phyloP scores from a whole-genome alignment of 2,329 filamentous ascomycete genomes.

The Fusarium veterinarium region DNA sequence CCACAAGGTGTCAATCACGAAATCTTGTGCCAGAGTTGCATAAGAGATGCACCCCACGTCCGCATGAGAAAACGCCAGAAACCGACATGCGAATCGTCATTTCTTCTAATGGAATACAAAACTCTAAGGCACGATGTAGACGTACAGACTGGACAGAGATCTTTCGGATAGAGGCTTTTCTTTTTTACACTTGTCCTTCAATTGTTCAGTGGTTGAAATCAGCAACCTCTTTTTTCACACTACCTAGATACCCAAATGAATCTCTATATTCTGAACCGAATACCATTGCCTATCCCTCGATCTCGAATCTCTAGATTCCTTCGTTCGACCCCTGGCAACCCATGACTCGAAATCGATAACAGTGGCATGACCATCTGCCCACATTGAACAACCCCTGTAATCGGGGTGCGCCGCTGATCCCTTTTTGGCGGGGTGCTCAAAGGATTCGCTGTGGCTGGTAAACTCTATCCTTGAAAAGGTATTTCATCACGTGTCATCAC shows the following conservation, averaged over 20 bases:
- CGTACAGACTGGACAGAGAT: background rate
- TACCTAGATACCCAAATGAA: constrained; percentile 38
- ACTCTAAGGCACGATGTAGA: background rate
- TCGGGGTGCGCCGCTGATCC: constrained; percentile 36
- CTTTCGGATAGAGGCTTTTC: background rate
- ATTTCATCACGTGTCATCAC: background rate
- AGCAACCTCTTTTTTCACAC: constrained; percentile 1
- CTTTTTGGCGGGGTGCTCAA: constrained; percentile 6
- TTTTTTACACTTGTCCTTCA: constrained; percentile 2
- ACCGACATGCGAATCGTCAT: constrained; percentile 1
- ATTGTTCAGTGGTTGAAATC: constrained; percentile 16
- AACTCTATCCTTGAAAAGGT: background rate
- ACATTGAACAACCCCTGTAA: constrained; percentile 17
- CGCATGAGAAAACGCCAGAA: background rate
- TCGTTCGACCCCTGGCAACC: constrained; percentile 12
- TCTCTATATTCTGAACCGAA: background rate
- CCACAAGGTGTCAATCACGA: constrained; percentile 32
- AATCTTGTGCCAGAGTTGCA: constrained; percentile 36
- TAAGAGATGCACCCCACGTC: constrained; percentile 10
- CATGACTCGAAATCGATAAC: constrained; percentile 19
- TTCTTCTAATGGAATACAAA: background rate
- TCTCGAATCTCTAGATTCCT: background rate
- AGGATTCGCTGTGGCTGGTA: constrained; percentile 29
- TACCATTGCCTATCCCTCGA: background rate
- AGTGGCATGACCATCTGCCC: constrained; percentile 46